Evolutionary conservation across 768 basidiomycete species (phyloP).

Genomic region (Megacollybia marginata): DNA sequence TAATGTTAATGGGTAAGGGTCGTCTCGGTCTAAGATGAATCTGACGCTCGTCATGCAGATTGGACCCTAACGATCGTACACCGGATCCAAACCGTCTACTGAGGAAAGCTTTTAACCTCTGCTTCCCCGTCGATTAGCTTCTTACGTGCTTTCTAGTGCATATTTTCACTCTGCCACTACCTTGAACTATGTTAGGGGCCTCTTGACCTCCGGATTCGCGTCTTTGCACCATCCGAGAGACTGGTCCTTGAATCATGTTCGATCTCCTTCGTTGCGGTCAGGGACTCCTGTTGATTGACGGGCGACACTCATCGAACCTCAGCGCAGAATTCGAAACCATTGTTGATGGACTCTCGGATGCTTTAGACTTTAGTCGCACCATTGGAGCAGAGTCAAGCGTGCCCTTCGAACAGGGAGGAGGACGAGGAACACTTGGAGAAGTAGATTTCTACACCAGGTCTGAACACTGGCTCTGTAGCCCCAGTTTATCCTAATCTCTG

Average conservation of each 20-base stretch:
- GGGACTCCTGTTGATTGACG: conserved; percentile 10
- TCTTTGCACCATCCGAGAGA: conserved; percentile 84
- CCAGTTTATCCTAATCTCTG: neutral
- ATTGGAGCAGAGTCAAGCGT: conserved; percentile 65
- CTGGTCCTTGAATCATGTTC: conserved; percentile 91
- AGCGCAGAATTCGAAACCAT: conserved; percentile 84
- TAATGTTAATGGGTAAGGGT: conserved; percentile 82
- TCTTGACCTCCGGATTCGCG: conserved; percentile 90
- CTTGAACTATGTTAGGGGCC: conserved; percentile 82
- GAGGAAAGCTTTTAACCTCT: conserved; percentile 34
- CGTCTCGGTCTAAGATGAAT: no score
- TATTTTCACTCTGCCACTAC: conserved; percentile 96
- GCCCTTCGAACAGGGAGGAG: conserved; percentile 67
- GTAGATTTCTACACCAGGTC: conserved; percentile 93
- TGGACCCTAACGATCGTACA: conserved; percentile 69
- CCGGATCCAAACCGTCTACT: conserved; percentile 90
- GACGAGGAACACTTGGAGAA: conserved; percentile 66
- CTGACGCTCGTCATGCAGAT: conserved; percentile 23
- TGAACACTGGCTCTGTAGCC: neutral
- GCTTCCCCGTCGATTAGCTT: neutral
- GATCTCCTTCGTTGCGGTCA: conserved; percentile 68
- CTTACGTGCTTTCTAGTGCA: conserved; percentile 41
- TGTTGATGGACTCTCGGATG: conserved; percentile 78
- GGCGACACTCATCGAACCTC: neutral
- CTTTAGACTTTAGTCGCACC: conserved; percentile 87